Evolutionary conservation across 345 rosid genomes (phyloP).

Genomic region (Mangifera indica): DNA sequence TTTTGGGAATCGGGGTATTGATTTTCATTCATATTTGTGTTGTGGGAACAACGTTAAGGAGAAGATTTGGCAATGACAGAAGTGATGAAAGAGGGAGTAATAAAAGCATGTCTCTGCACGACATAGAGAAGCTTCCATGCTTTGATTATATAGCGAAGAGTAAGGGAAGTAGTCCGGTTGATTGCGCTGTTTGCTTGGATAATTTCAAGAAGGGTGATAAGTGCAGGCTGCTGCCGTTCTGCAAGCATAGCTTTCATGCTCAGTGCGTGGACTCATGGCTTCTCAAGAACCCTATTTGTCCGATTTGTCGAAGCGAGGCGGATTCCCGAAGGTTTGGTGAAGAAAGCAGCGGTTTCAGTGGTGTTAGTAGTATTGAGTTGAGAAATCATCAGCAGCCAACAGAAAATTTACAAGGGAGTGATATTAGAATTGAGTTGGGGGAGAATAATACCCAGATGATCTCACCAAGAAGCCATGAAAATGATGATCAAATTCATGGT

Average conservation of each 20-base stretch:
- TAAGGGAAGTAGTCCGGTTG: slow-evolving; percentile 35
- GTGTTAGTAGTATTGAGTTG: slow-evolving; percentile 11
- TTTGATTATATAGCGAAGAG: slow-evolving; percentile 40
- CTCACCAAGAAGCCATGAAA: neutral
- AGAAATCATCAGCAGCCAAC: neutral
- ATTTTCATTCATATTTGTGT: slow-evolving; percentile 44
- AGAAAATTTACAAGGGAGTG: neutral
- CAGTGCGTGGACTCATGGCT: slow-evolving; percentile 56
- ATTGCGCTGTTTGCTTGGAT: slow-evolving; percentile 64
- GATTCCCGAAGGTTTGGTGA: slow-evolving; percentile 27
- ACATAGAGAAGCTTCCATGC: slow-evolving; percentile 57
- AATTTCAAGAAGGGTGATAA: slow-evolving; percentile 50
- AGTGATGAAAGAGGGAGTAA: neutral
- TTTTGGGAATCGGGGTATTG: slow-evolving; percentile 38
- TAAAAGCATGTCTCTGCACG: slow-evolving; percentile 37
- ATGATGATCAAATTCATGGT: neutral
- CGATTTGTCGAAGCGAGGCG: slow-evolving; percentile 45
- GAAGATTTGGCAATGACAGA: slow-evolving; percentile 10
- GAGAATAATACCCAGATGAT: neutral
- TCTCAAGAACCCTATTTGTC: slow-evolving; percentile 53
- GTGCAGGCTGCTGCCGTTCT: slow-evolving; percentile 50
- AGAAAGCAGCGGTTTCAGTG: slow-evolving; percentile 24
- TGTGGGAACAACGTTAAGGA: slow-evolving; percentile 35
- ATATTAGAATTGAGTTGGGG: neutral
- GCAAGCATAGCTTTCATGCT: slow-evolving; percentile 59